These are phyloP conservation scores for Ceratobasidium sp. DNA, from an alignment of 1,284 basidiomycete species.

Conservation along the genomic window DNA sequence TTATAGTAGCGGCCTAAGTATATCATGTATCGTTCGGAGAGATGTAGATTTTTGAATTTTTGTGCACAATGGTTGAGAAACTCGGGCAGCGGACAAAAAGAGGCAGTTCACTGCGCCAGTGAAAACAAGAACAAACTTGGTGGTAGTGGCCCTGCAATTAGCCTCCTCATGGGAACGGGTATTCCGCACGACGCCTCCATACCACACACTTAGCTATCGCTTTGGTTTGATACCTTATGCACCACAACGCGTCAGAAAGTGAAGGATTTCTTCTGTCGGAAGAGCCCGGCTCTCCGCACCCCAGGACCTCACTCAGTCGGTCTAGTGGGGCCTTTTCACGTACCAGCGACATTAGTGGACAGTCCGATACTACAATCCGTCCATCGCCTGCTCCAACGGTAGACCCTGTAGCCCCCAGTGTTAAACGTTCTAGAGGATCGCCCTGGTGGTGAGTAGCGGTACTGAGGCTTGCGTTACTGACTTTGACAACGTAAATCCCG, in stretches of 20 bases:
- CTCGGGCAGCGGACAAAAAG: not conserved
- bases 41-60: not conserved
- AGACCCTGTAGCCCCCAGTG: not conserved
- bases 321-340: conserved; percentile 6
- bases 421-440: conserved; percentile 27
- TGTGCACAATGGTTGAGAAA: not conserved
- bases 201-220: conserved; percentile 8
- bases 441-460: conserved; percentile 42
- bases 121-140: not conserved
- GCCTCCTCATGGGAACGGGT: not conserved
- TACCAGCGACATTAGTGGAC: conserved; percentile 9
- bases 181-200: not conserved
- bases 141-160: not conserved
- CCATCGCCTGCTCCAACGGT: not conserved
- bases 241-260: conserved; percentile 19
- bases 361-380: conserved; percentile 2
- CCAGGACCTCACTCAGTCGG: not conserved
- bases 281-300: not conserved
- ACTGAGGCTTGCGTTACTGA: not conserved
- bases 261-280: conserved; percentile 19
- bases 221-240: not conserved
- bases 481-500: conserved; percentile 28
- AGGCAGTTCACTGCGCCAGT: too few relatives aligned
- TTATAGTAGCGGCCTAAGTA: not conserved
- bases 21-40: not conserved